Conservation (phyloP, 306 rosid species). For the Sicyos edulis region DNA sequence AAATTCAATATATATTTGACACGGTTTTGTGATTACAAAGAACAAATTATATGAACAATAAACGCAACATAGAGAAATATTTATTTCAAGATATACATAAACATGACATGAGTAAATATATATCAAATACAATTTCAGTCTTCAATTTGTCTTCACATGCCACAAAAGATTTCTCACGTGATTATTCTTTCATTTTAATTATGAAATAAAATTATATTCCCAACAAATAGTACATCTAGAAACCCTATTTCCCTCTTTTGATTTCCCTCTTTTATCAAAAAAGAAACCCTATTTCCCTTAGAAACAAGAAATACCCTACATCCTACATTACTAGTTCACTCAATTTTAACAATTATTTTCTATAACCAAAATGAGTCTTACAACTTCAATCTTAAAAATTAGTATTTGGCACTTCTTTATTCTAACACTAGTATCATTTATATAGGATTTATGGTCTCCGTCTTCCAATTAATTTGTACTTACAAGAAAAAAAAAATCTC, state of each 20-base stretch:
- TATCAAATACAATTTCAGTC: background rate
- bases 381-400: too few relatives aligned
- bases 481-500: too few relatives aligned
- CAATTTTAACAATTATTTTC: background rate
- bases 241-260: background rate
- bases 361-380: too few relatives aligned
- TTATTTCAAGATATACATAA: background rate
- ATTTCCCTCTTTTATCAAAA: too few relatives aligned
- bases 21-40: background rate
- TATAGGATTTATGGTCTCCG: too few relatives aligned
- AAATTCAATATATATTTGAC: background rate
- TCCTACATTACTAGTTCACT: background rate
- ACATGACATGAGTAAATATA: background rate
- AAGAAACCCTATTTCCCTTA: background rate
- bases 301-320: background rate
- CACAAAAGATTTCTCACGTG: background rate
- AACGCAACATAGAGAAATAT: background rate
- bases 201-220: background rate
- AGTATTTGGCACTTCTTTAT: too few relatives aligned
- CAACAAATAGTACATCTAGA: background rate
- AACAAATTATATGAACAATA: background rate
- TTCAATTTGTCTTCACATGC: background rate
- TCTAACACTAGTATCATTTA: too few relatives aligned
- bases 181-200: background rate
- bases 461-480: too few relatives aligned